Percentiles rank a stretch among this genome's conserved stretches.
Evolutionary conservation across 306 rosid genomes (phyloP).

Genomic region (Gleditsia sinensis): DNA sequence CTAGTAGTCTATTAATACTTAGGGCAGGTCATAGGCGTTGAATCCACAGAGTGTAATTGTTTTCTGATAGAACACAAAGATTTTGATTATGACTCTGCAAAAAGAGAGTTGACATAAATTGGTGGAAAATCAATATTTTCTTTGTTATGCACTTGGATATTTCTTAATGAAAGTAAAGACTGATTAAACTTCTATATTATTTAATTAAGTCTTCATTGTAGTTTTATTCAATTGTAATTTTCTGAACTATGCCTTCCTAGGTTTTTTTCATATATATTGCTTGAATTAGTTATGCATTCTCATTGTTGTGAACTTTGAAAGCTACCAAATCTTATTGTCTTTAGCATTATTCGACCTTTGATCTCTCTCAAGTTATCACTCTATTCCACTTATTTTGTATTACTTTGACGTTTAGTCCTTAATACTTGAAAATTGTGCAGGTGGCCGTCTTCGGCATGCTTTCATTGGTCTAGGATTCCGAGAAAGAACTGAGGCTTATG

Average conservation of each 20-base stretch:
- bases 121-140: no score
- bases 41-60: no score
- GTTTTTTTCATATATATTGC: background rate
- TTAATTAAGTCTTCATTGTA: background rate
- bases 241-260: background rate
- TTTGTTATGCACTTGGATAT: no score
- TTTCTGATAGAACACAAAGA: no score
- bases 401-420: slow-evolving; percentile 7
- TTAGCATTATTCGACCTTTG: background rate
- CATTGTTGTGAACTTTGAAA: background rate
- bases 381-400: slow-evolving; percentile 25
- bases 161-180: no score
- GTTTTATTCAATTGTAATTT: background rate
- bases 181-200: no score
- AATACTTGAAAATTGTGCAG: slow-evolving; percentile 47
- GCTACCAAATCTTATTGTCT: background rate
- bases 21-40: no score
- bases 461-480: slow-evolving; percentile 95
- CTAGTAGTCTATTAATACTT: no score
- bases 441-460: slow-evolving; percentile 92
- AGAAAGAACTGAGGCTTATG: slow-evolving; percentile 97
- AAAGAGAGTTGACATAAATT: no score
- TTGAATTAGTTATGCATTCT: background rate
- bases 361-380: background rate
- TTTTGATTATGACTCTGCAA: no score